phyloP scores from a whole-genome alignment of 73 alveolate genomes.

The Paramecium octaurelia region DNA sequence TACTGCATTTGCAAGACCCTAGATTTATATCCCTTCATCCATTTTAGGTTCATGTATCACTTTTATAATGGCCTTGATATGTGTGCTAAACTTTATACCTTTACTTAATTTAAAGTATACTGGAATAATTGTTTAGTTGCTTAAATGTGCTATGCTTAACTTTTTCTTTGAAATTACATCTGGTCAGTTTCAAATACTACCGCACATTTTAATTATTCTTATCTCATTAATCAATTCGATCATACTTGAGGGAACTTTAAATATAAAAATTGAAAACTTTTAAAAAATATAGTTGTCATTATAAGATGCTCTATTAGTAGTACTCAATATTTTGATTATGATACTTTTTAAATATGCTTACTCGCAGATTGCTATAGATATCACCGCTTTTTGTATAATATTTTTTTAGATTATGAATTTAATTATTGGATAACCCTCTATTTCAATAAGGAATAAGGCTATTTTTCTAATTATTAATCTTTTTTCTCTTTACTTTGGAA shows the following conservation, averaged over 20 bases:
- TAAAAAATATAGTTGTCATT: neutral
- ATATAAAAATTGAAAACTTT: neutral
- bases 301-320: neutral
- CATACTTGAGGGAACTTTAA: neutral
- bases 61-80: neutral
- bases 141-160: neutral
- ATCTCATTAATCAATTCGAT: neutral
- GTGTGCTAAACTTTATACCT: neutral
- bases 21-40: neutral
- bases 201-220: too few relatives aligned
- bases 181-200: neutral
- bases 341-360: neutral
- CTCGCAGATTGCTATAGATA: neutral
- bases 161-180: neutral
- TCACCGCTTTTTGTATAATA: neutral
- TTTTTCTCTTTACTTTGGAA: neutral
- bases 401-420: too few relatives aligned
- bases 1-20: neutral
- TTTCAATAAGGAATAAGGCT: neutral
- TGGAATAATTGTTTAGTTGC: neutral
- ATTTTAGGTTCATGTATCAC: neutral
- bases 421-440: neutral
- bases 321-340: neutral
- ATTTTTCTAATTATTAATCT: too few relatives aligned
- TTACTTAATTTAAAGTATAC: neutral